Evolutionary conservation across 2,329 filamentous ascomycete species (phyloP).

Genomic region (Penicillium glabrum): DNA sequence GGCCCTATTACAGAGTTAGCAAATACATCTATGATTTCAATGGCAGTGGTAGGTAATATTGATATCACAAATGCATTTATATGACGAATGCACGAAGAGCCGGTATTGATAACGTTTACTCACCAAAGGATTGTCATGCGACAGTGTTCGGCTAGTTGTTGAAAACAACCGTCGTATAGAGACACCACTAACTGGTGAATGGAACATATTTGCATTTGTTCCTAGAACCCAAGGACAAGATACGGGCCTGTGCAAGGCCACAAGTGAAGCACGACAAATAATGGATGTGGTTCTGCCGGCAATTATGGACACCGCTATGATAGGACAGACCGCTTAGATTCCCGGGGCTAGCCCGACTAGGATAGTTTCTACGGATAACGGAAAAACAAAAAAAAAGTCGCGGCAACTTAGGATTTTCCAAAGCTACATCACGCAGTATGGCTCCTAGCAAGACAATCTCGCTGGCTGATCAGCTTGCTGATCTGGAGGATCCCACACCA

Average conservation of each 20-base stretch:
- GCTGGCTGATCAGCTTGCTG: constrained; percentile 61
- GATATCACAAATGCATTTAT: background rate
- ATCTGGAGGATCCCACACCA: constrained; percentile 60
- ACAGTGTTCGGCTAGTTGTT: constrained; percentile 48
- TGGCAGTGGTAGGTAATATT: background rate
- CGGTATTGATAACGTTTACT: constrained; percentile 6
- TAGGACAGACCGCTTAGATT: background rate
- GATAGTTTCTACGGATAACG: constrained; percentile 23
- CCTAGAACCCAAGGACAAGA: background rate
- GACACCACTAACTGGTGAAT: background rate
- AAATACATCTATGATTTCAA: background rate
- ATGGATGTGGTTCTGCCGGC: constrained; percentile 13
- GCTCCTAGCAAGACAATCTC: constrained; percentile 54
- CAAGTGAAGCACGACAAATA: background rate
- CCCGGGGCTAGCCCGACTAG: constrained; percentile 9
- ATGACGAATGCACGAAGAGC: background rate
- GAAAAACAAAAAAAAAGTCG: constrained; percentile 29
- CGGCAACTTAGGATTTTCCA: constrained; percentile 6
- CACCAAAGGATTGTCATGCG: constrained; percentile 90
- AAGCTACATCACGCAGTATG: constrained; percentile 21
- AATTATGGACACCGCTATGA: background rate
- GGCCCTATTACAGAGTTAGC: constrained; percentile 60
- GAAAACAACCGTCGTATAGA: constrained; percentile 56
- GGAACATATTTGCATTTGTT: background rate
- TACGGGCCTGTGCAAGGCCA: background rate